phyloP scores from a whole-genome alignment of 345 rosid genomes.

The Hevea brasiliensis region DNA sequence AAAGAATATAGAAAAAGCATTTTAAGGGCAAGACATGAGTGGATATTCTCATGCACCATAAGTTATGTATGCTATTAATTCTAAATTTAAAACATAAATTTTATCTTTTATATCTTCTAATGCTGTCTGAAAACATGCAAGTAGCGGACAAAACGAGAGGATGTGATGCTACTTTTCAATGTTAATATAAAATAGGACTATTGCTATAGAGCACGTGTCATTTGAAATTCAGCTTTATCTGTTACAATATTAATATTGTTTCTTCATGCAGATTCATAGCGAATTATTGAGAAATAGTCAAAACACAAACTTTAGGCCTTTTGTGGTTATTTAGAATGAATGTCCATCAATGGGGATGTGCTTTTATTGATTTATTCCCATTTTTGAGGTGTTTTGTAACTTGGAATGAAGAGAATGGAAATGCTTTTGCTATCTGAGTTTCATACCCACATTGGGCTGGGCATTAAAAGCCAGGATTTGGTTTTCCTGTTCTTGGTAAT shows the following conservation, averaged over 20 bases:
- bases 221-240: not conserved
- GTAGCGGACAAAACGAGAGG: not conserved
- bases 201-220: not conserved
- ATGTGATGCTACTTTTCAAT: not conserved
- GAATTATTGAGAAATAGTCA: not conserved
- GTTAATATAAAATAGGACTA: not conserved
- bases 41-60: not conserved
- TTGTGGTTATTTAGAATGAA: not conserved
- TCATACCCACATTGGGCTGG: not conserved
- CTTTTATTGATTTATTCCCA: not conserved
- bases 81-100: not conserved
- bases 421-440: not conserved
- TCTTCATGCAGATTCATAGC: too few species aligned
- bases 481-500: not conserved
- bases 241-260: too few species aligned
- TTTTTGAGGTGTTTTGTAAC: not conserved
- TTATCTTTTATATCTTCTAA: not conserved
- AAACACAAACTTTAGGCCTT: not conserved
- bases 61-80: not conserved
- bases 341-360: not conserved
- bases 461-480: not conserved
- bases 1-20: not conserved
- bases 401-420: not conserved
- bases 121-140: not conserved
- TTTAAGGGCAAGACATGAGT: not conserved